These are phyloP conservation scores for Articulospora tetracladia DNA, from an alignment of 495 filamentous ascomycete species.

Conservation along the genomic window DNA sequence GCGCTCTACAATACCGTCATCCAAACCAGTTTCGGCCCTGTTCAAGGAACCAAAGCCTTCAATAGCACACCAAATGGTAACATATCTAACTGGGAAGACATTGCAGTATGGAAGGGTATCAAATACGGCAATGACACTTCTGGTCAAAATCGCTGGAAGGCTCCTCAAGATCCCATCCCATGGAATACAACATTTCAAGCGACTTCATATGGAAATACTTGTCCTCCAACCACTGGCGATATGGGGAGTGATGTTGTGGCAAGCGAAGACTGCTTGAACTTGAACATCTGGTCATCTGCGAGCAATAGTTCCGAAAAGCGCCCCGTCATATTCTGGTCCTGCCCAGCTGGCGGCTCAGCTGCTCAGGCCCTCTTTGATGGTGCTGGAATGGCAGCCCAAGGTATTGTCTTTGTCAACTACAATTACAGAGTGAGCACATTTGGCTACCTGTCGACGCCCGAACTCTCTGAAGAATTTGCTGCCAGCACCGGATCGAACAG, in stretches of 20 bases:
- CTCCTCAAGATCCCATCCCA: not conserved
- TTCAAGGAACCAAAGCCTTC: conserved; percentile 9
- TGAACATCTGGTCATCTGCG: conserved; percentile 48
- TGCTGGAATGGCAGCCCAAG: conserved; percentile 42
- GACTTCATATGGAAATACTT: conserved; percentile 1
- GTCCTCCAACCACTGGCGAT: not conserved
- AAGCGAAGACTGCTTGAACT: conserved; percentile 59
- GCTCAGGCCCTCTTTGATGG: conserved; percentile 45
- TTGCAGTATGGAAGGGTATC: conserved; percentile 11
- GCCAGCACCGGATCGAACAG: not conserved
- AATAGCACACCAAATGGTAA: conserved; percentile 6
- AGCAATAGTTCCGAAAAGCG: conserved; percentile 27
- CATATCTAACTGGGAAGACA: conserved; percentile 8
- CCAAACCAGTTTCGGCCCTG: conserved; percentile 6
- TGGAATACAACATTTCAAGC: conserved; percentile 13
- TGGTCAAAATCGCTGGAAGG: conserved; percentile 5
- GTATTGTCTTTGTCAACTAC: conserved; percentile 56
- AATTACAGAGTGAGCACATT: conserved; percentile 64
- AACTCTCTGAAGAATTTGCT: not conserved
- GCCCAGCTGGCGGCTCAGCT: conserved; percentile 50
- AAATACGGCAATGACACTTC: conserved; percentile 2
- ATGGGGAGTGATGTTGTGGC: not conserved
- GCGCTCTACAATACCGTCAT: conserved; percentile 4
- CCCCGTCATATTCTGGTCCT: conserved; percentile 58
- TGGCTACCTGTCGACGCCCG: conserved; percentile 35